Percentiles rank a stretch among this genome's conserved stretches.
phyloP scores from a whole-genome alignment of 2,329 filamentous ascomycete species.

The Mollisia scopiformis region DNA sequence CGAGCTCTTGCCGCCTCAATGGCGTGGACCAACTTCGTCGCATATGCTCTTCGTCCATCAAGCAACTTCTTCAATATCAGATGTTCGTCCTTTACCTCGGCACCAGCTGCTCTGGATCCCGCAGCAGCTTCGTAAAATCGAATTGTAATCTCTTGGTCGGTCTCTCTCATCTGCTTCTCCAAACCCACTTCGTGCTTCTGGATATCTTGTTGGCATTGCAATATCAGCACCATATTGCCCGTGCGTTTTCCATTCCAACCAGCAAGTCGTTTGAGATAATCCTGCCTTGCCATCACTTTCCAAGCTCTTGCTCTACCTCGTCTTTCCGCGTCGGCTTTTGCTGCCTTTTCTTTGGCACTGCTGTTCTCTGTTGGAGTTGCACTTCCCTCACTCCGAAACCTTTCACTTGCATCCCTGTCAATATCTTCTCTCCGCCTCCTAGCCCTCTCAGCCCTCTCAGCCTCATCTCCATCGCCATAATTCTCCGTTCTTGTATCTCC shows the following conservation, averaged over 20 bases:
- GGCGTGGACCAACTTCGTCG: background rate
- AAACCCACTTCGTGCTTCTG: slow-evolving; percentile 16
- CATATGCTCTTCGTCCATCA: background rate
- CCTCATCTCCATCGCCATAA: background rate
- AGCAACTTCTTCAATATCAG: background rate
- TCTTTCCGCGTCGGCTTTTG: slow-evolving; percentile 1
- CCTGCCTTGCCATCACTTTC: slow-evolving; percentile 12
- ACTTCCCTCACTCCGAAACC: slow-evolving; percentile 4
- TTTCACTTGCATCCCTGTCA: slow-evolving; percentile 13
- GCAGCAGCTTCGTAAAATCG: slow-evolving; percentile 16
- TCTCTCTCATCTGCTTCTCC: slow-evolving; percentile 9
- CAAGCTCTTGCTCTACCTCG: slow-evolving; percentile 8
- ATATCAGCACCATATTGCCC: background rate
- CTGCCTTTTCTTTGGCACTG: background rate
- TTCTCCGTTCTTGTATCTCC: background rate
- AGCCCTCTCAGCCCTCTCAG: slow-evolving; percentile 6
- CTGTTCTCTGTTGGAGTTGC: background rate
- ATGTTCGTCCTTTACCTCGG: background rate
- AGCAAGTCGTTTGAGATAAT: slow-evolving; percentile 12
- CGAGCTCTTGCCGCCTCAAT: slow-evolving; percentile 14
- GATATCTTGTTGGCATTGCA: background rate
- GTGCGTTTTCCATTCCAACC: slow-evolving; percentile 14
- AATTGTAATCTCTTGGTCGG: slow-evolving; percentile 11
- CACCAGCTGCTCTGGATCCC: background rate
- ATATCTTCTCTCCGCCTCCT: slow-evolving; percentile 18